Conservation (phyloP, 2,329 filamentous ascomycete genomes). For the Calonectria honghensis region DNA sequence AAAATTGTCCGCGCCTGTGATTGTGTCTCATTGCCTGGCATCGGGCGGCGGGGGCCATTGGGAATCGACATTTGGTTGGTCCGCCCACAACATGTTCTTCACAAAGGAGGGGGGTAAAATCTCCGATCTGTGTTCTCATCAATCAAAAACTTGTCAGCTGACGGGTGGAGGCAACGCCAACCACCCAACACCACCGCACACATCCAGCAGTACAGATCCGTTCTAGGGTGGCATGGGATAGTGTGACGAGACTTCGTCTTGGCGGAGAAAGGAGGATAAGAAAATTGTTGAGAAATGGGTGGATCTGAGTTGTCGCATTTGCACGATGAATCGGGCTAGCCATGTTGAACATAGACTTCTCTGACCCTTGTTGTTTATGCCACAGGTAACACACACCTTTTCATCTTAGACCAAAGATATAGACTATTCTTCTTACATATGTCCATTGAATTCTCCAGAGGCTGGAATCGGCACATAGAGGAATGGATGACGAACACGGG, state of each 20-base stretch:
- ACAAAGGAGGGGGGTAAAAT: background rate
- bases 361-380: conserved; percentile 5
- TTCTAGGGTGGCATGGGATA: background rate
- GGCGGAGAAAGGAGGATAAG: background rate
- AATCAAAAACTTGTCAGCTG: background rate
- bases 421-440: background rate
- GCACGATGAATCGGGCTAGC: conserved; percentile 6
- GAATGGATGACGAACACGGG: background rate
- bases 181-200: background rate
- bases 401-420: background rate
- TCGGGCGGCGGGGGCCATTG: background rate
- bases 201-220: background rate
- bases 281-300: background rate
- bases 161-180: background rate
- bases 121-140: background rate
- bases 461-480: background rate
- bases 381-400: conserved; percentile 12
- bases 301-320: conserved; percentile 17
- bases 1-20: conserved; percentile 1
- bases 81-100: background rate
- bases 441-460: background rate
- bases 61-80: background rate
- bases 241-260: background rate
- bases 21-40: conserved; percentile 10
- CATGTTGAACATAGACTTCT: background rate